phyloP scores from a whole-genome alignment of 495 filamentous ascomycete species.

The Daldinia caldariorum region DNA sequence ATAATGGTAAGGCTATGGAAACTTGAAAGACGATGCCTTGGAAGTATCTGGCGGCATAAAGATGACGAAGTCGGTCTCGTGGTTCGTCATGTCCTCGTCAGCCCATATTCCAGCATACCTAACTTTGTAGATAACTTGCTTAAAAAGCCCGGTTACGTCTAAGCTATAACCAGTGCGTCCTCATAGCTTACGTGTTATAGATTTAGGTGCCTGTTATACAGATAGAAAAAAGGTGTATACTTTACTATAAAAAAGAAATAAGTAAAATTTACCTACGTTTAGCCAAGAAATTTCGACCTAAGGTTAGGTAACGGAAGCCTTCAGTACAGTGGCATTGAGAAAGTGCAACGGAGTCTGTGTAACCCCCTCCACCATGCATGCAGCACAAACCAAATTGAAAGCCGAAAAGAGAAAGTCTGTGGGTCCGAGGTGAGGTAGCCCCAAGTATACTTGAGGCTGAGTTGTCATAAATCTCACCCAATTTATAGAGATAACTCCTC shows the following conservation, averaged over 20 bases:
- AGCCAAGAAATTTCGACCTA: neutral
- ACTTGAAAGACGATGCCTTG: neutral
- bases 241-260: too few relatives aligned
- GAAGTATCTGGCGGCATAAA: neutral
- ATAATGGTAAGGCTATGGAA: constrained; percentile 6
- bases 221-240: too few relatives aligned
- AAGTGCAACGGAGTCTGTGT: constrained; percentile 15
- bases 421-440: constrained; percentile 21
- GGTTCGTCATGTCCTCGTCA: neutral
- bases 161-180: too few relatives aligned
- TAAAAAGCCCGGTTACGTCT: neutral
- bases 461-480: neutral
- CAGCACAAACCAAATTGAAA: constrained; percentile 37
- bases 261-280: neutral
- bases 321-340: neutral
- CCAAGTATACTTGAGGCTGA: constrained; percentile 40
- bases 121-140: neutral
- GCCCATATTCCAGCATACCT: neutral
- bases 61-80: constrained; percentile 7
- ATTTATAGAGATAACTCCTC: neutral
- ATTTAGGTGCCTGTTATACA: too few relatives aligned
- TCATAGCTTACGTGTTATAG: too few relatives aligned
- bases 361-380: constrained; percentile 37
- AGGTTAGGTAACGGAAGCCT: neutral
- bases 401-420: constrained; percentile 38